Base-by-base conservation (phyloP, 208 protist genomes). In the Acanthamoeba healyi region DNA sequence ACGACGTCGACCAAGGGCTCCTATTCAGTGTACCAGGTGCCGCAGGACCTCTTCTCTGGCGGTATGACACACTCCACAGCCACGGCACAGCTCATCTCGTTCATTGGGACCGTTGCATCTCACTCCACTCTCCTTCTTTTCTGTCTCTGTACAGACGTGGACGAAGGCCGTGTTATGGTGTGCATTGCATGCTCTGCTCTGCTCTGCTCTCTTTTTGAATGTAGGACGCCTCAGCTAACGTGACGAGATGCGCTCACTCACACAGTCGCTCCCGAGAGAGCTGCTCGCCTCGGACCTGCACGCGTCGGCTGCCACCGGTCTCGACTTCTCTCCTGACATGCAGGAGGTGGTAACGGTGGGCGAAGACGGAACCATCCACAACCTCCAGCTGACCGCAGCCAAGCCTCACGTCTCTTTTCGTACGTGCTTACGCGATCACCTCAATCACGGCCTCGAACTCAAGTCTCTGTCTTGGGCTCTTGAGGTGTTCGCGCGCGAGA, bases 341-440 rank as follows among this genome's bases (percentile, higher is more conserved):
- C 70, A 79, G 14, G 70, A 79, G 42, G 70, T 79, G 38, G 70
- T 79, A 38, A 79, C 70, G 12, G 70, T 79, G 38, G 70, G 70
- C 26, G 70, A 79, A 32, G 70, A 79, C 70, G 70, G 70, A 5
- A 79, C 70, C 34, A 79, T 79, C 70, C 5, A 79, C 70, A 44
- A 10, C 29, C 70, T 79, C 32, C 29, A 79, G 10, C 14, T 79
- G 36, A 22, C 29, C 4, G 70, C 70, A 4, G 24, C 70, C 34
- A 38, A 38, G 38, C 70, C 70, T 5, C 36, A 79, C 12, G 29
- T 79, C 36, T 44, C 36, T 32, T 79, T 79, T 79, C 12, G 70
- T 79, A 42, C n/a, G 58, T 26, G 24, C 14, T 24, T n/a, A n/a
- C n/a, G n/a, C n/a, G n/a, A n/a, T n/a, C n/a, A n/a, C n/a, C n/a